Percentiles rank a stretch among this genome's conserved stretches.
These are phyloP conservation scores for Colletotrichum sp. DNA, from an alignment of 2,329 filamentous ascomycete species.

Conservation along the genomic window DNA sequence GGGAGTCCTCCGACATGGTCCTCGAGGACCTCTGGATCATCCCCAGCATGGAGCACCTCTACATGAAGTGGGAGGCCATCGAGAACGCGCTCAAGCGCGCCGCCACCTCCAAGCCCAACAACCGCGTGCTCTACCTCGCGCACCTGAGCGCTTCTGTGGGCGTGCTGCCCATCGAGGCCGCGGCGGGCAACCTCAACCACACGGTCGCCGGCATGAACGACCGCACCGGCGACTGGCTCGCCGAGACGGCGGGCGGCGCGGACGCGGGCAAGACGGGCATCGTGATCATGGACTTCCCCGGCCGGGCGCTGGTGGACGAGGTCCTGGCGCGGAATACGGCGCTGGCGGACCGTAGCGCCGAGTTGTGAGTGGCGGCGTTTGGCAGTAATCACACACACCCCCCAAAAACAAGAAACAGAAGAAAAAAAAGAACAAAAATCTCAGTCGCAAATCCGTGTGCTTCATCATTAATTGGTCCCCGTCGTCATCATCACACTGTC, in stretches of 20 bases:
- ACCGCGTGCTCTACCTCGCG: slow-evolving; percentile 45
- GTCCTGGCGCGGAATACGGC: slow-evolving; percentile 46
- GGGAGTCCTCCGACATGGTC: slow-evolving; percentile 48
- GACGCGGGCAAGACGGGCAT: slow-evolving; percentile 42
- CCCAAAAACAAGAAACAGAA: background rate
- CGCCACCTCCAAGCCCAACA: slow-evolving; percentile 31
- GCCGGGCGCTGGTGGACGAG: slow-evolving; percentile 43
- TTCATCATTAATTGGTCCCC: background rate
- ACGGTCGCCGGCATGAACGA: slow-evolving; percentile 54
- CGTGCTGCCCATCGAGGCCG: slow-evolving; percentile 54
- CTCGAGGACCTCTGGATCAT: slow-evolving; percentile 55
- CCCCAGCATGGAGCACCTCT: slow-evolving; percentile 44
- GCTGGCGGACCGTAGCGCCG: slow-evolving; percentile 19
- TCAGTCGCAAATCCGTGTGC: background rate
- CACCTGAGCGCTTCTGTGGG: slow-evolving; percentile 54
- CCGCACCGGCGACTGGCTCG: slow-evolving; percentile 50
- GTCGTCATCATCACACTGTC: background rate
- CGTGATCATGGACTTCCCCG: slow-evolving; percentile 56
- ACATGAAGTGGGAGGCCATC: slow-evolving; percentile 53
- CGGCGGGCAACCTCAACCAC: slow-evolving; percentile 49
- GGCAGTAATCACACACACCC: background rate
- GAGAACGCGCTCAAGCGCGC: slow-evolving; percentile 43
- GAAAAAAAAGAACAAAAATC: background rate
- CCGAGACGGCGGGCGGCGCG: slow-evolving; percentile 11
- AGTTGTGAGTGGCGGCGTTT: background rate